These are phyloP conservation scores for Candida hungchunana DNA, from an alignment of 805 yeast species.

Conservation along the genomic window DNA sequence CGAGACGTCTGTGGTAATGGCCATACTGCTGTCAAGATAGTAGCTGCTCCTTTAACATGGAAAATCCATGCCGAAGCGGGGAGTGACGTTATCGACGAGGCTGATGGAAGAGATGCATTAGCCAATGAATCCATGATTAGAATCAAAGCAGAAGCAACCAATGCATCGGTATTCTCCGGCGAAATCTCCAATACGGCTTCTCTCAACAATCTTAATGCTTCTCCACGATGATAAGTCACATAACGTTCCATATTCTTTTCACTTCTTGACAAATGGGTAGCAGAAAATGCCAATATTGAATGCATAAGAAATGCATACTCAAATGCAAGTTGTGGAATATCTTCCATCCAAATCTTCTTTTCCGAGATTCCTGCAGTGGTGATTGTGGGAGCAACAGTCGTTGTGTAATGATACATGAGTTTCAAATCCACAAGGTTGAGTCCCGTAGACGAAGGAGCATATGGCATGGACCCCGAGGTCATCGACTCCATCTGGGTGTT, in stretches of 20 bases:
- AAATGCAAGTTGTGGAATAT: slow-evolving; percentile 85
- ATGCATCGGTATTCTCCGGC: slow-evolving; percentile 83
- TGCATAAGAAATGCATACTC: slow-evolving; percentile 90
- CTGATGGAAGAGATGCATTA: slow-evolving; percentile 61
- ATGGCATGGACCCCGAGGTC: slow-evolving; percentile 13
- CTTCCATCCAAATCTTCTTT: slow-evolving; percentile 79
- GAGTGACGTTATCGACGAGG: slow-evolving; percentile 42
- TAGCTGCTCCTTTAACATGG: slow-evolving; percentile 96
- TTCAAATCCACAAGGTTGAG: slow-evolving; percentile 54
- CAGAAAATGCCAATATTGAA: slow-evolving; percentile 83
- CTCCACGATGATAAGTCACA: slow-evolving; percentile 83
- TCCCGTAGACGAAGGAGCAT: slow-evolving; percentile 47
- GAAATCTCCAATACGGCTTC: slow-evolving; percentile 84
- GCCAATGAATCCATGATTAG: slow-evolving; percentile 92
- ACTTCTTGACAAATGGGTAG: slow-evolving; percentile 81
- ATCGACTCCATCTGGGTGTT: slow-evolving; percentile 8
- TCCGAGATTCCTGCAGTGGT: slow-evolving; percentile 89
- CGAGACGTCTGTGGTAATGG: slow-evolving; percentile 70
- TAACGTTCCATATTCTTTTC: slow-evolving; percentile 74
- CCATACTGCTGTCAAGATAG: slow-evolving; percentile 95
- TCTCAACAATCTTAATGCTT: slow-evolving; percentile 73
- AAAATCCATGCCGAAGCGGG: slow-evolving; percentile 97
- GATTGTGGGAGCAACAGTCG: slow-evolving; percentile 80
- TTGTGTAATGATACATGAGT: slow-evolving; percentile 83
- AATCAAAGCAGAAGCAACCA: slow-evolving; percentile 87